Conservation (phyloP, 148 eudicot genomes). For the Rhododendron vialii region DNA sequence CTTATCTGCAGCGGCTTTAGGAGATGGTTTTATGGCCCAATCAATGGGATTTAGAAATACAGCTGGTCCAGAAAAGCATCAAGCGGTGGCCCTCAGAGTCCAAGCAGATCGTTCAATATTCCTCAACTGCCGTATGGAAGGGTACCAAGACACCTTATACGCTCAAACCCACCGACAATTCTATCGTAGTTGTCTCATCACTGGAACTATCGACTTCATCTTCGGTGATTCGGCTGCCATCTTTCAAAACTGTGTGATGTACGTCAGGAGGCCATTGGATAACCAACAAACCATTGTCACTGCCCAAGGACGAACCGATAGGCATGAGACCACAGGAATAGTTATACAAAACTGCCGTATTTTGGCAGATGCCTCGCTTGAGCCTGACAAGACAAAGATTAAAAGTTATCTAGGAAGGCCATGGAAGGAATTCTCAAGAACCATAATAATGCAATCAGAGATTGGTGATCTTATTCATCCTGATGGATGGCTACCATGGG, state of each 20-base stretch:
- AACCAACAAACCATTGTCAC: conserved; percentile 59
- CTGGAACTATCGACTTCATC: conserved; percentile 67
- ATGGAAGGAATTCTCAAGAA: conserved; percentile 63
- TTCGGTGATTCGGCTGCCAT: conserved; percentile 68
- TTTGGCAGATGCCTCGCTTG: conserved; percentile 33
- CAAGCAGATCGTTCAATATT: conserved; percentile 63
- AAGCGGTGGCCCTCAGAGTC: conserved; percentile 77
- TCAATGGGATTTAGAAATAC: conserved; percentile 72
- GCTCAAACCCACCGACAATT: conserved; percentile 66
- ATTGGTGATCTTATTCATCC: conserved; percentile 55
- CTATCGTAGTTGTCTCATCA: conserved; percentile 54
- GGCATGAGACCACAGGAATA: conserved; percentile 48
- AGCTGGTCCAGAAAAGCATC: conserved; percentile 74
- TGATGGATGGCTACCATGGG: conserved; percentile 62
- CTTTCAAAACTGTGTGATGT: conserved; percentile 58
- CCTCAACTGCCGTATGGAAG: conserved; percentile 71
- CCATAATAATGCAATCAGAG: conserved; percentile 61
- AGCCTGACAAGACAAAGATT: conserved; percentile 32
- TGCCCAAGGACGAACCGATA: conserved; percentile 57
- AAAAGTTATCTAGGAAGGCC: conserved; percentile 75
- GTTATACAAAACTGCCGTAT: conserved; percentile 61
- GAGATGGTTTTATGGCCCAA: conserved; percentile 71
- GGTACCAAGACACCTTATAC: conserved; percentile 60
- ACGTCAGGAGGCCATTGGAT: conserved; percentile 43
- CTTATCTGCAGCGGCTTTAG: conserved; percentile 40